Evolutionary conservation across 129 eudicot genomes (phyloP), one percentile per base, ranked within the genome.

Genomic region (Saussurea involucrata): DNA sequence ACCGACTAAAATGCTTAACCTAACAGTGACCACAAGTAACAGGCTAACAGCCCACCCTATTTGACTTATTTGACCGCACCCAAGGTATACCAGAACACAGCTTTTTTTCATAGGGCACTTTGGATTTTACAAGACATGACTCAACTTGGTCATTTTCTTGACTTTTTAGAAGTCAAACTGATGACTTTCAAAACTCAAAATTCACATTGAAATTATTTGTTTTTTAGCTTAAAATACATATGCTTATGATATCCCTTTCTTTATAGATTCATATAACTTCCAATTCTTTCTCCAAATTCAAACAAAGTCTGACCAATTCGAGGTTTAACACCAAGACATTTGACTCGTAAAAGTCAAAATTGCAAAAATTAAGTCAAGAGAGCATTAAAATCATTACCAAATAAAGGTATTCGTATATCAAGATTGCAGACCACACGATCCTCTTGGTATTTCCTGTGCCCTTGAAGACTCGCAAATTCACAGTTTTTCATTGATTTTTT

Each of bases 381-480:
- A 42, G 27, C 13, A 27, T 42, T 42, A 55, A 21, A 74, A 72
- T 55, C 46, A n/a, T 24, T 85, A 91, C 93, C 91, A 42, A 78
- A 27, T 55, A 82, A 25, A 49, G 89, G 88, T 28, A 86, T 69
- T 53, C 53, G 77, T 49, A 88, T 37, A 68, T 70, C 78, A 76
- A 78, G 86, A 76, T 86, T 81, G 79, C 91, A 91, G 0, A 74
- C 10, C 17, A 83, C 49, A 17, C 91, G 92, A 76, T 91, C 97
- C 76, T 91, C 97, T 79, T 88, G 93, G 68, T 88, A 84, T 17
- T 84, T 81, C 68, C 97, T 81, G 18, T 57, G 86, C 32, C 93
- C 93, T 66, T 88, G 88, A 83, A 75, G 46, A 18, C 87, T 84
- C 13, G 93, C 80, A 42, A 82, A 78, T 13, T 83, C 80, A 81